Percentiles rank a stretch among this genome's conserved stretches.
Conservation (phyloP, 345 rosid species). For the Eucalyptus dawsonii region DNA sequence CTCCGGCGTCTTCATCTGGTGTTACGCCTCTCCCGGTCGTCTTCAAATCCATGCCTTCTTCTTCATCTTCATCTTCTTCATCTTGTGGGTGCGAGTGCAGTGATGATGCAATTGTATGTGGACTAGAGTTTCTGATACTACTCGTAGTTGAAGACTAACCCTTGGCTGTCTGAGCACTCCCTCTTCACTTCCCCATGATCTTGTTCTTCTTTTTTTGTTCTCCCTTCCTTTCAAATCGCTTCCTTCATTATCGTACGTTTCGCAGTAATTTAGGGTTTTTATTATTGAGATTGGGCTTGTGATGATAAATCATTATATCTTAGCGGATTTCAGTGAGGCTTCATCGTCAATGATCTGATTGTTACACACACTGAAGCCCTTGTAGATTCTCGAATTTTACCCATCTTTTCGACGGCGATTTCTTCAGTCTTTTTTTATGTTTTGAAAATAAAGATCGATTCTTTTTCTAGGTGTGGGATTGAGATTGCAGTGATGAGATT, state of each 20-base stretch:
- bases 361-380: slow-evolving; percentile 99
- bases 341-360: slow-evolving; percentile 74
- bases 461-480: neutral
- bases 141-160: slow-evolving; percentile 81
- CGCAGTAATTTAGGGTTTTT: neutral
- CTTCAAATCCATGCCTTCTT: neutral
- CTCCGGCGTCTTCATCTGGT: neutral
- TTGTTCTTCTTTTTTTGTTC: neutral
- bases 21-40: neutral
- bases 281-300: slow-evolving; percentile 26
- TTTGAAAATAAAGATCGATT: neutral
- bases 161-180: slow-evolving; percentile 99
- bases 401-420: neutral
- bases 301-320: slow-evolving; percentile 64
- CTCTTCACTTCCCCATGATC: neutral
- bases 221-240: neutral
- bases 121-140: slow-evolving; percentile 98
- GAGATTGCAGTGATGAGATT: slow-evolving; percentile 58
- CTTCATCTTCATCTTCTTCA: neutral
- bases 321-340: slow-evolving; percentile 99
- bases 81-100: slow-evolving; percentile 4
- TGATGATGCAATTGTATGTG: slow-evolving; percentile 64
- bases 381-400: neutral
- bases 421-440: neutral
- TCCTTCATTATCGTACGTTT: neutral